phyloP scores from a whole-genome alignment of 2,329 filamentous ascomycete species.

The Fusarium decemcellulare region DNA sequence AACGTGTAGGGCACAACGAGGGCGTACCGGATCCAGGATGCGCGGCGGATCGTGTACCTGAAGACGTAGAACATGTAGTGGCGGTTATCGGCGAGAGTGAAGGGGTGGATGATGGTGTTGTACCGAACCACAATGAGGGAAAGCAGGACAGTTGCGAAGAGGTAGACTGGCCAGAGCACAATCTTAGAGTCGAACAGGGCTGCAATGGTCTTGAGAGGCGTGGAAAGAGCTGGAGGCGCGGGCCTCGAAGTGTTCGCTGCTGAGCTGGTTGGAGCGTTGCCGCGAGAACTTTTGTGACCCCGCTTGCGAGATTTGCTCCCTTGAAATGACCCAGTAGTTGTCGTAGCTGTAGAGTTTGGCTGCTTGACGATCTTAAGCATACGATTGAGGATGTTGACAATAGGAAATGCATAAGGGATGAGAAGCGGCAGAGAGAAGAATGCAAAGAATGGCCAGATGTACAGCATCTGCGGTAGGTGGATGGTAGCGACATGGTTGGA shows the following conservation, averaged over 20 bases:
- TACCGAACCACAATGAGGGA: constrained; percentile 72
- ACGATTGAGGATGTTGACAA: constrained; percentile 34
- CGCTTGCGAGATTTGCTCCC: constrained; percentile 11
- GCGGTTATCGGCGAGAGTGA: constrained; percentile 94
- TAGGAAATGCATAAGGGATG: constrained; percentile 63
- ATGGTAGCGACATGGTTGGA: constrained; percentile 92
- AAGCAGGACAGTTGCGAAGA: constrained; percentile 52
- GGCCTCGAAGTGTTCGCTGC: neutral
- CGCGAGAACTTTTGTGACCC: neutral
- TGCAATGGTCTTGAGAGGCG: constrained; percentile 18
- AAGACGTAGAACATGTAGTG: constrained; percentile 99
- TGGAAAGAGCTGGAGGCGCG: constrained; percentile 12
- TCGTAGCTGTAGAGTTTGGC: neutral
- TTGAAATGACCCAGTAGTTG: neutral
- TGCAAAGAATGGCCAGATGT: constrained; percentile 90
- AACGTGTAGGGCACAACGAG: constrained; percentile 79
- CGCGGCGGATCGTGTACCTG: constrained; percentile 80
- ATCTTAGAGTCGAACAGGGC: constrained; percentile 50
- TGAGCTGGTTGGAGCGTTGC: neutral
- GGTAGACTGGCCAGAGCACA: constrained; percentile 54
- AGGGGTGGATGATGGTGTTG: constrained; percentile 96
- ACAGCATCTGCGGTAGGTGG: constrained; percentile 93
- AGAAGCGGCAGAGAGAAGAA: constrained; percentile 92
- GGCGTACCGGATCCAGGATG: constrained; percentile 74
- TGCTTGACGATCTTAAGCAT: neutral